Evolutionary conservation across 441 rosid genomes (phyloP).

Genomic region (Brassica hybrid): DNA sequence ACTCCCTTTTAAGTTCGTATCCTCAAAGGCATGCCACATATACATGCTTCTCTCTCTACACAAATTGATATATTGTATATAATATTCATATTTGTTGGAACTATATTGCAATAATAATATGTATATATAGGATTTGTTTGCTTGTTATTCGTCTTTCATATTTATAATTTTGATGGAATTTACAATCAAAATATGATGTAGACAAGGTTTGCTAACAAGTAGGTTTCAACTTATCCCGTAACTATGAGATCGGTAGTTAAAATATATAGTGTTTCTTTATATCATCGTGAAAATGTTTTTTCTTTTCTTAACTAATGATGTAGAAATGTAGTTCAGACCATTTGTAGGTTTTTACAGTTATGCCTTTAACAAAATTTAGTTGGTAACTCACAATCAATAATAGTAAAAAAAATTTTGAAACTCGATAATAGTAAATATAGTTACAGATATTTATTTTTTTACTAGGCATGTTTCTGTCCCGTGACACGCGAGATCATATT

Average conservation of each 20-base stretch:
- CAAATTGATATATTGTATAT: too few relatives aligned
- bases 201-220: slow-evolving; percentile 33
- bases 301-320: neutral
- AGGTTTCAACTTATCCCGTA: slow-evolving; percentile 25
- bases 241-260: slow-evolving; percentile 22
- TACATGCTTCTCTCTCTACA: neutral
- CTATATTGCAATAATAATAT: neutral
- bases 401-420: slow-evolving; percentile 4
- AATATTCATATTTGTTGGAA: neutral
- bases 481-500: slow-evolving; percentile 12
- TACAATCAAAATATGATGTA: slow-evolving; percentile 24
- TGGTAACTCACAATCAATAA: slow-evolving; percentile 41
- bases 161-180: slow-evolving; percentile 14
- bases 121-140: neutral
- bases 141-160: slow-evolving; percentile 8
- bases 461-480: slow-evolving; percentile 13
- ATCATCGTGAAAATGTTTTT: neutral
- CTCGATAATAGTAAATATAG: too few relatives aligned
- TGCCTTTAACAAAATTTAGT: slow-evolving; percentile 37
- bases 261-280: neutral
- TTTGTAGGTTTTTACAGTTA: slow-evolving; percentile 22
- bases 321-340: slow-evolving; percentile 9
- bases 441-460: neutral
- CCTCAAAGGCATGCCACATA: slow-evolving; percentile 42
- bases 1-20: slow-evolving; percentile 34